Conservation (phyloP, 495 filamentous ascomycete genomes). For the Talaromyces borbonicus region DNA sequence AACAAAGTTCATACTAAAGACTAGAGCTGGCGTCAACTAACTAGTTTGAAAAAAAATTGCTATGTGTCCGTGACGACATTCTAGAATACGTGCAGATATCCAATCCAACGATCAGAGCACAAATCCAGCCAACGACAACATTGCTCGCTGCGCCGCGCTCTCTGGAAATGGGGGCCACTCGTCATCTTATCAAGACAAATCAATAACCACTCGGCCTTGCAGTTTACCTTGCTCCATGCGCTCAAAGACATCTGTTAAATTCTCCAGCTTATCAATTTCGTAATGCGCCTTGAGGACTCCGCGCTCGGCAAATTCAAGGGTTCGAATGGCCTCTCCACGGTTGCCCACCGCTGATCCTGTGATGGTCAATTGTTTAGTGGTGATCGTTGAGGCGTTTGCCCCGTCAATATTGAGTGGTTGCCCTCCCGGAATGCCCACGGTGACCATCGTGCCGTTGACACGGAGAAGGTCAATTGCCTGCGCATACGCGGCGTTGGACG, state of each 20-base stretch:
- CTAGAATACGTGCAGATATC: neutral
- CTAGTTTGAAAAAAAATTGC: neutral
- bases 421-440: conserved; percentile 60
- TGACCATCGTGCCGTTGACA: conserved; percentile 55
- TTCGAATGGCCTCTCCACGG: conserved; percentile 56
- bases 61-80: neutral
- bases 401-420: conserved; percentile 46
- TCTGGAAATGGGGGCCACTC: no score
- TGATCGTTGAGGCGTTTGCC: conserved; percentile 40
- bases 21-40: neutral
- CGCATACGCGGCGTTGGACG: conserved; percentile 56
- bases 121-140: neutral
- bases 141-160: neutral
- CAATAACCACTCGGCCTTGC: conserved; percentile 50
- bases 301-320: conserved; percentile 50
- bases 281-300: conserved; percentile 53
- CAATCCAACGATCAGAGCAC: neutral
- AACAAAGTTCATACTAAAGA: no score
- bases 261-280: conserved; percentile 50
- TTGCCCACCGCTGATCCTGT: conserved; percentile 55
- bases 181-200: conserved; percentile 17
- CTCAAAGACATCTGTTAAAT: conserved; percentile 50
- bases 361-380: conserved; percentile 45
- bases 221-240: conserved; percentile 48
- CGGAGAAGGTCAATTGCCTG: conserved; percentile 47